Evolutionary conservation across 257 asterid species (phyloP).

Genomic region (Linaria vulgaris): DNA sequence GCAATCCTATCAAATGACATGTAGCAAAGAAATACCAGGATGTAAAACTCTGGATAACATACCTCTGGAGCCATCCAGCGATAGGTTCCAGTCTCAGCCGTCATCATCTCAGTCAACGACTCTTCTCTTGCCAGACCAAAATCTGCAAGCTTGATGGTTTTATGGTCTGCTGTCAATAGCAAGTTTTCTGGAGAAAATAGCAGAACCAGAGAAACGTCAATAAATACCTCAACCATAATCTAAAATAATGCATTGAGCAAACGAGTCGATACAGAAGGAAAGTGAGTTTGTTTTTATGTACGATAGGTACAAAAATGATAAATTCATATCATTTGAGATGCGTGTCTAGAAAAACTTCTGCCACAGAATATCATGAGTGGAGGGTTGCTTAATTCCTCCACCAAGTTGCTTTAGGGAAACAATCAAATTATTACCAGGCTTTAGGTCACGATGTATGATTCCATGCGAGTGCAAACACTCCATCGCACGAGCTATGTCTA

Average conservation of each 20-base stretch:
- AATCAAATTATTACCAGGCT: constrained; percentile 60
- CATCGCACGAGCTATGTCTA: constrained; percentile 92
- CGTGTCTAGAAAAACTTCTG: background rate
- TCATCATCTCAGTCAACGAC: constrained; percentile 79
- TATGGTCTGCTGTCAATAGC: constrained; percentile 66
- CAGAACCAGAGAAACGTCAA: background rate
- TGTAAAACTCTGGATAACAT: background rate
- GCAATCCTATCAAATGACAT: background rate
- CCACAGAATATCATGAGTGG: background rate
- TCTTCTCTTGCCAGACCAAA: constrained; percentile 95
- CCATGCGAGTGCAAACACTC: constrained; percentile 92
- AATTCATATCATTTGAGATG: background rate
- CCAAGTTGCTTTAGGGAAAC: constrained; percentile 2
- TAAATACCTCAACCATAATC: constrained; percentile 9
- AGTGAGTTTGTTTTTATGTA: too few species aligned
- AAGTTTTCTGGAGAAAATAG: constrained; percentile 51
- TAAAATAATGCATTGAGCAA: background rate
- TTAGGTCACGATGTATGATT: constrained; percentile 87
- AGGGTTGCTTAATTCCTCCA: background rate
- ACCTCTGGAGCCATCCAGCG: constrained; percentile 89
- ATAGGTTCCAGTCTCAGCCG: constrained; percentile 84
- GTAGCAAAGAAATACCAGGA: background rate
- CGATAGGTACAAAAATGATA: background rate
- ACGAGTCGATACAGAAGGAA: too few species aligned
- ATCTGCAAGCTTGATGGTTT: constrained; percentile 78